Evolutionary conservation across 2,329 filamentous ascomycete species (phyloP), one percentile per base, ranked within the genome.

Genomic region (Neofusicoccum cordaticola): DNA sequence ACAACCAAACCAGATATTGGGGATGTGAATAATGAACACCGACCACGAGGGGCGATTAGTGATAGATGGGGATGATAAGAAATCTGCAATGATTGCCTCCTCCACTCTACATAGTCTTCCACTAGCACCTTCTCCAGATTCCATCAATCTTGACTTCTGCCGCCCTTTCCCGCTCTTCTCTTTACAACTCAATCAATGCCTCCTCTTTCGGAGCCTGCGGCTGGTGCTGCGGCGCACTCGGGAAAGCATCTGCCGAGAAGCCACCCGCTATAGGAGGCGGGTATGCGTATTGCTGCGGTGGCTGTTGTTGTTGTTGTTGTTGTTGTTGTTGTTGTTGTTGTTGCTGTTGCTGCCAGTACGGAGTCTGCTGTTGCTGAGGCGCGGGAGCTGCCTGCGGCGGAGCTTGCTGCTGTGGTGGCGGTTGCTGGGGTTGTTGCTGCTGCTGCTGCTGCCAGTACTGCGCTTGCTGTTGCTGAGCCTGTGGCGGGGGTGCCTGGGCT

Each of bases 161-260:
- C 45, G 19, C 19, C 15, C 39, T 22, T 27, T 17, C 39, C 9
- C 9, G 9, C 15, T 56, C 3, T 31, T 15, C 13, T 8, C n/a
- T 53, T 75, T 77, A 93, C 67, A 94, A 82, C 76, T 95, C 91
- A 77, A 95, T 95, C 71, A 95, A 78, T 65, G 88, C 90, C 77
- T 94, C 91, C 77, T 94, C 91, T 52, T 90, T 83, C 31, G 44
- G 45, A 0, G 80, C 83, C 69, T 83, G 80, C 47, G 80, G 77
- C 63, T 76, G 73, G 42, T 85, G 86, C 66, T 88, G 85, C 15
- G 88, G 87, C 34, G 85, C 86, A 2, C 85, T 81, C 1, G 90
- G 90, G 71, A 92, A 91, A 78, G 82, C 64, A 77, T 74, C 70
- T 72, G 81, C 71, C 71, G 81, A 64, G 74, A 80, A 68, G 68